Base-by-base conservation (phyloP, 192 early-diverging fungal species). In the Chytriomyces sp. region DNA sequence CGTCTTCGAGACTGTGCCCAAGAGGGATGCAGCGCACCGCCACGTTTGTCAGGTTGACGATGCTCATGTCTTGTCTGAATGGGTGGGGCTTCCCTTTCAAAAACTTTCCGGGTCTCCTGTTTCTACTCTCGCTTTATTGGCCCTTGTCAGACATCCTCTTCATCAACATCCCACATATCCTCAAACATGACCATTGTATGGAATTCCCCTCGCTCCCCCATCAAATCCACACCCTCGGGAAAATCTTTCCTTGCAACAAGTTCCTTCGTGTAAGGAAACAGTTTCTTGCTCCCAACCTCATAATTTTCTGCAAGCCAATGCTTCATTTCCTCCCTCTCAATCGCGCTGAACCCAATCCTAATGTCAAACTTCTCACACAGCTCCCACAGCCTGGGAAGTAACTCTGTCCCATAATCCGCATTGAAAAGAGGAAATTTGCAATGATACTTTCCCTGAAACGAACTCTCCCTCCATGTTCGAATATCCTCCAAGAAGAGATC, bases 201-300 rank as follows among this genome's bases (percentile, higher is more conserved):
- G 55, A 88, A 90, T 70, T 91, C 90, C 10, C 90, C 90, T 37
- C 77, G 80, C 65, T 91, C 90, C 17, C 90, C 90, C 32, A 83
- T 83, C 66, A 80, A 73, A 58, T 90, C 89, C 8, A 91, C 83
- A 1, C 30, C 34, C 54, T 68, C 34, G 12, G 65, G 65, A 28
- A 53, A 68, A 56, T 68, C 52, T 37, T 17, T 25, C 5, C 54
- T 38, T 22, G 52, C 65, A 5, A 68, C 44, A 25, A 64, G 34
- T 41, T 39, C 36, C 14, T 64, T 64, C 8, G 62, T 64, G 30
- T 44, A 64, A 0, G 28, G 28, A 32, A 12, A 61, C 12, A 22
- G n/a, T 14, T 8, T 41, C 17, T 44, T 30, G 3, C 22, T 41
- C 14, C 28, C 59, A 8, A 7, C 26, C 28, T 64, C 62, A 28